Base-by-base conservation (phyloP, 192 early-diverging fungal species). In the Coemansia sp. region DNA sequence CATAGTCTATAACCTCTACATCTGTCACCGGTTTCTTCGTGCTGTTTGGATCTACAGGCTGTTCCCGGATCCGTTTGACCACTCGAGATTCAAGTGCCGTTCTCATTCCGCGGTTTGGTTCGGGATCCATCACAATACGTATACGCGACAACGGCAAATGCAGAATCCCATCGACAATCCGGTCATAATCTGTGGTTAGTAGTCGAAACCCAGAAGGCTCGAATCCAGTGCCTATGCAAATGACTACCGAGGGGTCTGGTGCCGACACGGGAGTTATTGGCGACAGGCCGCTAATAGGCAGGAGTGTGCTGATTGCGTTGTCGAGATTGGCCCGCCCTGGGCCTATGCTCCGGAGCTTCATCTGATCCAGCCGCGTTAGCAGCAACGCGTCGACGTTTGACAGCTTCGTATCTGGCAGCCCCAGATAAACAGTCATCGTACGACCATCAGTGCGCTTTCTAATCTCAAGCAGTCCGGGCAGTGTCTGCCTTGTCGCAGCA, bases 301-400 rank as follows among this genome's bases (percentile, higher is more conserved):
- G 51, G 36, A 80, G 31, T 2, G 77, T 74, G 58, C 54, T 60
- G 5, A 56, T 40, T 5, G 77, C 57, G 37, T 80, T 80, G 7
- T 80, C 77, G 5, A 80, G 66, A 23, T 71, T 66, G 15, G 71
- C 77, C 11, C 77, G 68, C 11, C 64, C 77, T 0, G 77, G 77
- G 5, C 77, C 77, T 36, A 74, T 23, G 8, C 28, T 40, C 5
- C 77, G 61, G 36, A 80, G 60, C 25, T 34, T 49, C 77, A 80
- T 74, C 58, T 74, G 77, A 8, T 80, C 72, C 24, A 80, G 44
- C 17, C 59, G 55, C 12, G 77, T 74, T 14, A 80, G 51, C 28
- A 71, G 68, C 10, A 80, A 47, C 2, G 58, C 77, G 46, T 74
- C 77, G 51, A 80, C 66, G 1, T 67, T 46, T 12, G 64, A 18